A percentile compares a stretch with the other conserved stretches of the same genome.
Conservation (phyloP, 257 asterid species). For the Solanum etuberosum region DNA sequence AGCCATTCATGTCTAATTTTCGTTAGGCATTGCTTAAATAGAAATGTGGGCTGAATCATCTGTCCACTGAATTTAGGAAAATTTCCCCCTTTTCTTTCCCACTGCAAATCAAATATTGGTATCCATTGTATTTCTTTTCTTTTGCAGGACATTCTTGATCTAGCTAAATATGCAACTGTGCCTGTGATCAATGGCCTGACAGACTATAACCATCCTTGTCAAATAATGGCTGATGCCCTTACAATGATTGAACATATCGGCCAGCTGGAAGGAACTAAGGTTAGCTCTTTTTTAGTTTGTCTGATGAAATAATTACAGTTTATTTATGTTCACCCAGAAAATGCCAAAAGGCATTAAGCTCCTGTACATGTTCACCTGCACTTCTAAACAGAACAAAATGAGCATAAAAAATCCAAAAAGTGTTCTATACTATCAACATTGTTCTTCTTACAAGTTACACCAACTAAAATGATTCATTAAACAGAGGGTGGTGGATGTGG, state of each 20-base stretch:
- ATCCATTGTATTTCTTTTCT: background rate
- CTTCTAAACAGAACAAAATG: background rate
- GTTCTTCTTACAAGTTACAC: background rate
- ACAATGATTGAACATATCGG: constrained; percentile 90
- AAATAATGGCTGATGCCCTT: constrained; percentile 98
- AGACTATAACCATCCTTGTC: constrained; percentile 92
- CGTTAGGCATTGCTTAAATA: background rate
- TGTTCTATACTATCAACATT: background rate
- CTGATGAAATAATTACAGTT: background rate
- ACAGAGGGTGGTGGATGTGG: background rate
- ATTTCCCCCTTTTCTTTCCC: background rate
- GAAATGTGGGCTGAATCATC: background rate
- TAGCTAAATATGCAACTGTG: constrained; percentile 71
- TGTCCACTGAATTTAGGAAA: background rate
- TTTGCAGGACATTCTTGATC: constrained; percentile 79
- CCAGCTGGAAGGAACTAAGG: constrained; percentile 84
- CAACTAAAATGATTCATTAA: background rate
- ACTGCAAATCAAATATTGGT: background rate
- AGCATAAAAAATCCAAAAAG: background rate
- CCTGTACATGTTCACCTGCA: background rate
- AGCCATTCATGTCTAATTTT: background rate
- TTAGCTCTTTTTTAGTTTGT: constrained; percentile 14
- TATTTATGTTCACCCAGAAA: background rate
- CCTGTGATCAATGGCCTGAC: constrained; percentile 93
- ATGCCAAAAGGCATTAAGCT: background rate